Percentiles rank a stretch among this genome's conserved stretches.
These are phyloP conservation scores for Ophiosphaerella korrae DNA, from an alignment of 2,329 filamentous ascomycete genomes.

Conservation along the genomic window DNA sequence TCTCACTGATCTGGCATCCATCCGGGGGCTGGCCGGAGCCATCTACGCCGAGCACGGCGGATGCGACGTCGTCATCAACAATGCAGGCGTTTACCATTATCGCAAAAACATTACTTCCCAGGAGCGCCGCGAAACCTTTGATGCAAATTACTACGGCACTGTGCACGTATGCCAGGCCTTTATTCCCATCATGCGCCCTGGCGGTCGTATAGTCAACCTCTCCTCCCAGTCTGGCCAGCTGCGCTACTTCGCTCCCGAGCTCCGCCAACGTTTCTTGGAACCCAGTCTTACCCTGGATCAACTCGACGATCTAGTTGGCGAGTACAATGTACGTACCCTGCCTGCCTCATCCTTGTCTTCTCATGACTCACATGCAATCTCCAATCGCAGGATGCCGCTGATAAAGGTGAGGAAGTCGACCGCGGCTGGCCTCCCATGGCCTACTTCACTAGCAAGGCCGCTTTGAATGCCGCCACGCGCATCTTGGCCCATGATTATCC, in stretches of 20 bases:
- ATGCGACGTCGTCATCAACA: slow-evolving; percentile 18
- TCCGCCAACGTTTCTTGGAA: neutral
- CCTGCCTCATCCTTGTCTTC: neutral
- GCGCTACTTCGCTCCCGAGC: slow-evolving; percentile 1
- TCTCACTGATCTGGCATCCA: slow-evolving; percentile 9
- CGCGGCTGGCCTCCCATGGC: slow-evolving; percentile 1
- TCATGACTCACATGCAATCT: slow-evolving; percentile 6
- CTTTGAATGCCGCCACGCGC: slow-evolving; percentile 2
- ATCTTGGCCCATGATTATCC: slow-evolving; percentile 1
- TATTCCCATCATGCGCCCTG: slow-evolving; percentile 1
- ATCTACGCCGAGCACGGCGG: neutral
- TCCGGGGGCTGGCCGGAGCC: slow-evolving; percentile 5
- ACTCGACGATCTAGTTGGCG: slow-evolving; percentile 7
- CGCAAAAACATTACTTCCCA: slow-evolving; percentile 8
- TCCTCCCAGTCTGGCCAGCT: slow-evolving; percentile 5
- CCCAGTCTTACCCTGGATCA: neutral
- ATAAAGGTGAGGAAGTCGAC: too few species aligned
- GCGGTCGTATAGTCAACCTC: slow-evolving; percentile 17
- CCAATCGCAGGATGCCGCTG: too few species aligned
- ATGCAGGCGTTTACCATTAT: slow-evolving; percentile 9
- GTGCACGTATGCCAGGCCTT: slow-evolving; percentile 9
- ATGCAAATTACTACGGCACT: slow-evolving; percentile 15
- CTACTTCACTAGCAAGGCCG: slow-evolving; percentile 4
- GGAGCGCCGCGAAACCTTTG: slow-evolving; percentile 10
- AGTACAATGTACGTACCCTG: neutral